Percentiles rank a stretch among this genome's conserved stretches.
These are phyloP conservation scores for Rubia tinctorum DNA, from an alignment of 305 asterid species.

Conservation along the genomic window DNA sequence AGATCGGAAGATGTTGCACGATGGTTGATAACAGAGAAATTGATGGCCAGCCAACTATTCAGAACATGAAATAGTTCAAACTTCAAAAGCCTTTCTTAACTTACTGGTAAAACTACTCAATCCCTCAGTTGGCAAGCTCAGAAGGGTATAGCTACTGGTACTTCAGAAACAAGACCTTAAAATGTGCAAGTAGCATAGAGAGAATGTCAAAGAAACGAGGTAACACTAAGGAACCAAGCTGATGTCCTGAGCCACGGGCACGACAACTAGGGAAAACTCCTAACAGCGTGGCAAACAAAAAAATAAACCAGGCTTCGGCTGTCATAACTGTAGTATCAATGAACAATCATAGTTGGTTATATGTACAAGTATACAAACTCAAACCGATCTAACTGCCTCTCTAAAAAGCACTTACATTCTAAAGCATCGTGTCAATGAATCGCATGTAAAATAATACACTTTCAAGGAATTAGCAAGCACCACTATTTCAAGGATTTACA, in stretches of 20 bases:
- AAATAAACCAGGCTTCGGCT: too few relatives aligned
- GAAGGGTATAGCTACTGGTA: background rate
- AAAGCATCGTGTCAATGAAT: constrained; percentile 13
- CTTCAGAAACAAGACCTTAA: background rate
- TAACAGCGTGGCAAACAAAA: background rate
- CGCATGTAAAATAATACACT: constrained; percentile 18
- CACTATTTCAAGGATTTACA: constrained; percentile 18
- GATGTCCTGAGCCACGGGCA: background rate
- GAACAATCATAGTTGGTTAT: background rate
- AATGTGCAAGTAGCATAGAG: background rate
- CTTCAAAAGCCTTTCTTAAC: too few relatives aligned
- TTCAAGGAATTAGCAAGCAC: constrained; percentile 11
- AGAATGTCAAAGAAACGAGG: background rate
- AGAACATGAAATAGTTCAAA: background rate
- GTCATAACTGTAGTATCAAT: background rate
- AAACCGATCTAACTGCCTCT: constrained; percentile 23
- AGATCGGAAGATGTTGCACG: too few relatives aligned
- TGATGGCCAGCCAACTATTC: background rate
- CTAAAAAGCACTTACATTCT: constrained; percentile 19
- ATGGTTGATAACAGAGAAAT: too few relatives aligned
- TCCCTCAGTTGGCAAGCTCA: too few relatives aligned
- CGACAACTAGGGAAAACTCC: background rate
- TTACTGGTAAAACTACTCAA: too few relatives aligned
- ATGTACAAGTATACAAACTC: constrained; percentile 50
- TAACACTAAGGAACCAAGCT: background rate